Evolutionary conservation across 352 stramenopile genomes (phyloP), one percentile per base, ranked within the genome.

Genomic region (Phytophthora cactorum): DNA sequence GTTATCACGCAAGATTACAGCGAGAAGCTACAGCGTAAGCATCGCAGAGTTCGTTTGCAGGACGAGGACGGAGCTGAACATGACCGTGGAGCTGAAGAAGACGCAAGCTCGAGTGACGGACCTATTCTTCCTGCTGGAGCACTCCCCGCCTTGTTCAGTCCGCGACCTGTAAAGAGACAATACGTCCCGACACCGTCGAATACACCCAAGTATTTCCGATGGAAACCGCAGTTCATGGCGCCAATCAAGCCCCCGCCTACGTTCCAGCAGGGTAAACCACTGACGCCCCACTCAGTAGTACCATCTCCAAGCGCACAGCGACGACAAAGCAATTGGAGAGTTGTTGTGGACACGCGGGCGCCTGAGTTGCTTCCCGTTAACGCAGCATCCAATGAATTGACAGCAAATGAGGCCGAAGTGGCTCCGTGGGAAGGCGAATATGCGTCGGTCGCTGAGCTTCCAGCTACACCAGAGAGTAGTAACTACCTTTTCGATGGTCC

Each of bases 151-250:
- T 66, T 91, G 12, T 70, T 78, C 9, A 88, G 78, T 31, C 70
- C 75, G 2, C 68, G 79, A 2, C 63, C 69, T 0, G 60, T 82
- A 27, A 90, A 85, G 46, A 43, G 32, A 5, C 29, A 39, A 4
- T 90, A 87, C 63, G 45, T 79, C 1, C 63, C 75, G 9, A 73
- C 52, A 1, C 81, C 83, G 9, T 75, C 79, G 5, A 77, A 80
- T 29, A 90, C 81, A 0, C 83, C 81, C 0, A 68, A 81, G 52
- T 91, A 91, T 59, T 91, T 90, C 55, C 76, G 81, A 17, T 91
- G 79, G 83, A 89, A 86, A 32, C 74, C 65, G 3, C 67, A 79
- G 9, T 38, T 39, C 15, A 55, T 63, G 49, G 22, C 5, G 25
- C 34, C 59, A 31, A 39, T 53, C 5, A 70, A 74, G 38, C 25